A percentile compares a stretch with the other conserved stretches of the same genome.
Evolutionary conservation across 2,329 filamentous ascomycete species (phyloP).

Genomic region (Microdochium bolleyi): DNA sequence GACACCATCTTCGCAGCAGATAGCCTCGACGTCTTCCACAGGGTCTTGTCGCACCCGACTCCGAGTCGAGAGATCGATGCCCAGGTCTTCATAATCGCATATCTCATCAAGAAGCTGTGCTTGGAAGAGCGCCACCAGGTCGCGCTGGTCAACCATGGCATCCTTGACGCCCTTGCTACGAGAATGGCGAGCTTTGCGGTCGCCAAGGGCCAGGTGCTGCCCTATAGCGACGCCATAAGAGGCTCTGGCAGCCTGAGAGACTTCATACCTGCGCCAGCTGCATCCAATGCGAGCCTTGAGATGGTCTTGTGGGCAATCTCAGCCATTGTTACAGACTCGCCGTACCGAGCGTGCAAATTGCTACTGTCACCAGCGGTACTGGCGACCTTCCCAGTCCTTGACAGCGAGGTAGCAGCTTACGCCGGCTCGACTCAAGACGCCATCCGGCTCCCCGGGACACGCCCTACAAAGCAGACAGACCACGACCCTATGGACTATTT

Average conservation of each 20-base stretch:
- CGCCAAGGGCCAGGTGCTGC: constrained; percentile 59
- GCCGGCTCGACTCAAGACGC: constrained; percentile 41
- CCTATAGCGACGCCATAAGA: constrained; percentile 49
- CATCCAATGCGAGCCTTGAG: constrained; percentile 49
- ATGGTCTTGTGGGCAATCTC: constrained; percentile 71
- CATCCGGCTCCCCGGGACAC: constrained; percentile 43
- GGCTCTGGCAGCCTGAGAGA: constrained; percentile 46
- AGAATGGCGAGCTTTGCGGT: constrained; percentile 66
- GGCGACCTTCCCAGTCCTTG: constrained; percentile 57
- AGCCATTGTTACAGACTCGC: constrained; percentile 70
- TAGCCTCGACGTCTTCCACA: constrained; percentile 53
- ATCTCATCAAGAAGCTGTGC: constrained; percentile 52
- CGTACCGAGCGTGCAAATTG: constrained; percentile 66
- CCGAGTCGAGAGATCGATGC: constrained; percentile 44
- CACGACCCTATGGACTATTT: constrained; percentile 56
- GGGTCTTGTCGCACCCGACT: constrained; percentile 56
- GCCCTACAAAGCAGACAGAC: constrained; percentile 33
- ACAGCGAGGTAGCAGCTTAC: constrained; percentile 40
- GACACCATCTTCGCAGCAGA: constrained; percentile 56
- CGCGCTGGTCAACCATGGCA: constrained; percentile 60
- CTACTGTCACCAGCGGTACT: constrained; percentile 61
- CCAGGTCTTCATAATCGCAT: constrained; percentile 53
- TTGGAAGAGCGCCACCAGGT: constrained; percentile 62
- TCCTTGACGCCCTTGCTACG: constrained; percentile 71
- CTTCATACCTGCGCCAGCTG: constrained; percentile 54